Evolutionary conservation across 2,329 filamentous ascomycete genomes (phyloP), one percentile per base, ranked within the genome.

Genomic region (Stachybotrys echinatus): DNA sequence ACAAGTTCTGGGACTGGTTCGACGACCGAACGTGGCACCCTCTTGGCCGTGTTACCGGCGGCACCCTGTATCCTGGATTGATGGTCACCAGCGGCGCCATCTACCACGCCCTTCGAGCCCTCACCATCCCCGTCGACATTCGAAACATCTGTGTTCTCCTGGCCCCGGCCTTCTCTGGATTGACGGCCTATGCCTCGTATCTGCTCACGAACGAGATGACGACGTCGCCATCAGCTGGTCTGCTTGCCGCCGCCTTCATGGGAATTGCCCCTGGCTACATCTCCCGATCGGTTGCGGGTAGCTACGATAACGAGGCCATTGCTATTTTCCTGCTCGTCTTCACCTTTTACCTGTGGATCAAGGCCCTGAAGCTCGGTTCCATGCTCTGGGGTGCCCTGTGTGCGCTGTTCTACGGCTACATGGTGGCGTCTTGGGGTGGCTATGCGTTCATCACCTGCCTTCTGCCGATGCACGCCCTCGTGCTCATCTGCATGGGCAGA

Each of bases 1-100:
- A 96, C 72, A 91, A 88, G 71, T 99, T 99, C 70, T 99, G 94
- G 94, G 92, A 99, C 71, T 99, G 94, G 94, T 99, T 99, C 66
- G 94, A 99, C 73, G 94, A 99, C 77, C 86, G 94, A 76, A 99
- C 94, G 83, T 99, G 94, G 94, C 92, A 99, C 73, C 94, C 94
- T 61, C 87, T 99, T 54, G 94, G 94, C 62, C 90, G 94, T 76
- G 94, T 99, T 66, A 99, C 94, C 53, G 94, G 94, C 73, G 94
- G 94, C 65, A 99, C 94, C n/a, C 83, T 99, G 55, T 99, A 99
- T 70, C 94, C 94, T 47, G 94, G 94, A 62, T 80, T 99, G 64
- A 99, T 99, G 94, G 95, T 99, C 61, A 99, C 94, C 65, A 97
- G 92, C 72, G 95, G 94, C 61, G 85, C 81, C 71, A 97, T 99